Evolutionary conservation across 129 eudicot genomes (phyloP).

Genomic region (Tagetes erecta): DNA sequence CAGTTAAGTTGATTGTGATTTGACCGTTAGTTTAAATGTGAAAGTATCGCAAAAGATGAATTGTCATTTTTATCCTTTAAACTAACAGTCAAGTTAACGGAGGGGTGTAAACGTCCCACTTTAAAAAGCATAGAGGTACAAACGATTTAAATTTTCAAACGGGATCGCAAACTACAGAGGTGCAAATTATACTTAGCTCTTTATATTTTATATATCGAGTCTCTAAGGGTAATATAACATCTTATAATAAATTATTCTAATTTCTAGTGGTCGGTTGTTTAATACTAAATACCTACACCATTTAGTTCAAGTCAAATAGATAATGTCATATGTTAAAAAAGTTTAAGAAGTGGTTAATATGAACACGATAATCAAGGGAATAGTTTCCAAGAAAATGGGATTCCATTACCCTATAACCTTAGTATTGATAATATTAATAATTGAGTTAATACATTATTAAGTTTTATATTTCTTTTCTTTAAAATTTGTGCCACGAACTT

Average conservation of each 20-base stretch:
- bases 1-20: too few relatives aligned
- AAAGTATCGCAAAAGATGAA: too few relatives aligned
- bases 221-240: neutral
- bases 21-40: too few relatives aligned
- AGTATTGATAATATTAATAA: neutral
- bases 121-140: too few relatives aligned
- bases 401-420: conserved; percentile 1
- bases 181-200: too few relatives aligned
- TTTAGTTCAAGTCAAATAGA: neutral
- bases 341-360: neutral
- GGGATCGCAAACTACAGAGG: too few relatives aligned
- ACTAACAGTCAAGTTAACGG: too few relatives aligned
- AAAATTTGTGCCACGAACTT: neutral
- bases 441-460: neutral
- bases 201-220: neutral
- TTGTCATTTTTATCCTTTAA: too few relatives aligned
- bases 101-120: too few relatives aligned
- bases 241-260: neutral
- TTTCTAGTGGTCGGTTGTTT: neutral
- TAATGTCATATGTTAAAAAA: neutral
- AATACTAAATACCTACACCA: neutral
- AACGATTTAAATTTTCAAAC: too few relatives aligned
- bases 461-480: neutral
- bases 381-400: conserved; percentile 20
- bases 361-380: conserved; percentile 10